Percentiles rank a stretch among this genome's conserved stretches.
Evolutionary conservation across 192 early-diverging fungal species (phyloP).

Genomic region (Cladochytrium replicatum): DNA sequence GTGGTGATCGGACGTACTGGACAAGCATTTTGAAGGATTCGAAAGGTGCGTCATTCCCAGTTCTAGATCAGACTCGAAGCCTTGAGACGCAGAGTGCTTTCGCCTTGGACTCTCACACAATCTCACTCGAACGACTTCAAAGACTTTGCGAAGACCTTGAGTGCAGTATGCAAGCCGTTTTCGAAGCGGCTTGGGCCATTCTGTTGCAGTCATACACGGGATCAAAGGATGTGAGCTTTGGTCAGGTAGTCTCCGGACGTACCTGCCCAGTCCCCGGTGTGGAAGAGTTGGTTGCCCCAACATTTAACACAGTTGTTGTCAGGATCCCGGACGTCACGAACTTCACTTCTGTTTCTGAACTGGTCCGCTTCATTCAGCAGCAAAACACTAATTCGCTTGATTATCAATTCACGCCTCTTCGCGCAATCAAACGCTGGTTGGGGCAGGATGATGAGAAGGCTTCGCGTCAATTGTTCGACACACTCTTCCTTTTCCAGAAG

Average conservation of each 20-base stretch:
- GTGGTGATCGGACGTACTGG: too few relatives aligned
- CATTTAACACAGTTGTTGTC: slow-evolving; percentile 11
- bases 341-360: neutral
- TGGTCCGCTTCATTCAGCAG: too few relatives aligned
- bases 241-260: slow-evolving; percentile 12
- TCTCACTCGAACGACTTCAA: too few relatives aligned
- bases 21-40: too few relatives aligned
- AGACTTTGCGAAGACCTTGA: neutral
- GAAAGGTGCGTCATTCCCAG: too few relatives aligned
- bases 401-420: slow-evolving; percentile 15
- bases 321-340: neutral
- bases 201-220: slow-evolving; percentile 6
- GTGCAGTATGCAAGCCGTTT: slow-evolving; percentile 2
- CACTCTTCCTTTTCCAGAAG: too few relatives aligned
- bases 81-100: too few relatives aligned
- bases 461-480: too few relatives aligned
- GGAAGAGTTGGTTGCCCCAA: slow-evolving; percentile 5
- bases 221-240: slow-evolving; percentile 5
- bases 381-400: neutral
- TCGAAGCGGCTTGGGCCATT: slow-evolving; percentile 14
- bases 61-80: too few relatives aligned
- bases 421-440: slow-evolving; percentile 4
- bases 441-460: too few relatives aligned
- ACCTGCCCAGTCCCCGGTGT: neutral
- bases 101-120: too few relatives aligned